Evolutionary conservation across 2,329 filamentous ascomycete genomes (phyloP).

Genomic region (Stagonosporopsis cucurbitacearum): DNA sequence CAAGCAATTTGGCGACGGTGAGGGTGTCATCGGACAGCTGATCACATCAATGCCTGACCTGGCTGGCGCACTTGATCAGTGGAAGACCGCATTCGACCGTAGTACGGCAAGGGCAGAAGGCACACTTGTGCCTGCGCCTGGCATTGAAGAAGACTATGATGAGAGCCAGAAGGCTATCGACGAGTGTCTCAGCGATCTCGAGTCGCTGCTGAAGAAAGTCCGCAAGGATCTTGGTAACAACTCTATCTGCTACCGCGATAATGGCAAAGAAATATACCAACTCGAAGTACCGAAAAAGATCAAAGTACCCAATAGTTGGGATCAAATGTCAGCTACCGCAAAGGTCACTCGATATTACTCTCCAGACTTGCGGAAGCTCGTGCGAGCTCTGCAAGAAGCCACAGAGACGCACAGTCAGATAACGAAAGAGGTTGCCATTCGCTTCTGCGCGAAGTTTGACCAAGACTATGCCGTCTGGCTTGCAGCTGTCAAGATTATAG

Average conservation of each 20-base stretch:
- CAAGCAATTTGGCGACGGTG: constrained; percentile 73
- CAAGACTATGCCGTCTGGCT: constrained; percentile 86
- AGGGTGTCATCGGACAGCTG: constrained; percentile 83
- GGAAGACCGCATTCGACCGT: constrained; percentile 92
- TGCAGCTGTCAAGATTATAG: constrained; percentile 84
- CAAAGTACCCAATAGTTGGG: constrained; percentile 88
- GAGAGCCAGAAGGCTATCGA: constrained; percentile 77
- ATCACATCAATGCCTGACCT: constrained; percentile 87
- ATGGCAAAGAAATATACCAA: constrained; percentile 97
- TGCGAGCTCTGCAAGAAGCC: constrained; percentile 88
- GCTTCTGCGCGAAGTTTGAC: constrained; percentile 89
- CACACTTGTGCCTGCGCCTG: constrained; percentile 81
- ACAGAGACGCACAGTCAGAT: constrained; percentile 94
- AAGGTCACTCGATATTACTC: constrained; percentile 95
- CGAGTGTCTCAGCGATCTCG: constrained; percentile 75
- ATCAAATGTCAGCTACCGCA: constrained; percentile 94
- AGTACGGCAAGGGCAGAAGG: constrained; percentile 78
- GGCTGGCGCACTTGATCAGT: constrained; percentile 74
- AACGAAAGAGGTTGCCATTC: constrained; percentile 80
- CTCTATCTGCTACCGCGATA: constrained; percentile 66
- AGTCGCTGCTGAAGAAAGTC: constrained; percentile 72
- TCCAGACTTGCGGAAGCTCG: constrained; percentile 77
- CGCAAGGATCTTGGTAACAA: constrained; percentile 77
- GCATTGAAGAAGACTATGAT: constrained; percentile 93
- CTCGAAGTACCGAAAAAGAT: constrained; percentile 85